Evolutionary conservation across 1,284 basidiomycete species (phyloP), one percentile per base, ranked within the genome.

Genomic region (Lentinus polychrous): DNA sequence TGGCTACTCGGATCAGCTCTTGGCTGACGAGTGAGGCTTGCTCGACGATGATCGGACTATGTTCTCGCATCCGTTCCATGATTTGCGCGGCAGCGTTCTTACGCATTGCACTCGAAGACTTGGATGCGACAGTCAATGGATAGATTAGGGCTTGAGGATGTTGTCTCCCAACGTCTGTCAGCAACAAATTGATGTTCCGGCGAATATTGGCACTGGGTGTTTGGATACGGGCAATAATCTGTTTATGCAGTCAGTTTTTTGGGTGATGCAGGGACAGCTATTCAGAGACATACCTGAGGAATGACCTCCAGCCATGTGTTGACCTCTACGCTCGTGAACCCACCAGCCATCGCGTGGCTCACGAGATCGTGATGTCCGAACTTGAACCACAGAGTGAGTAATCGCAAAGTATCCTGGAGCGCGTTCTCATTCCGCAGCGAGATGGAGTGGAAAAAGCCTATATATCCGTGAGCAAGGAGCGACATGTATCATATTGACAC

Each of bases 231-330:
- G 96, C 96, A 60, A 99, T 99, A 58, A 99, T 96, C 88, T 98
- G 57, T 18, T 27, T 1, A 17, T 12, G 10, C 27, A 12, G 5
- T 0, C n/a, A 49, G 24, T 27, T 33, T 6, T 10, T 27, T 20
- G 22, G 11, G 38, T 4, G 24, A 39, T 14, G 18, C 7, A 34
- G 33, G 10, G 10, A 10, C 36, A 15, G 36, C 5, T n/a, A 6
- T 12, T 14, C 11, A 31, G 1, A 7, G 15, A 52, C 72, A 52
- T 63, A 90, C 91, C 76, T 95, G 94, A 35, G 96, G 96, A 52
- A 99, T 94, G 53, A 99, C 96, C 60, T 98, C 94, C 33, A 99
- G 76, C 96, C 96, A 99, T 0, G 95, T 98, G 62, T 99, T 94
- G 44, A 99, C 86, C 61, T 91, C 91, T 45, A 99, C 92, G 24